Percentiles rank a stretch among this genome's conserved stretches.
phyloP scores from a whole-genome alignment of 176 grass and related monocot species.

The Avena insularis region DNA sequence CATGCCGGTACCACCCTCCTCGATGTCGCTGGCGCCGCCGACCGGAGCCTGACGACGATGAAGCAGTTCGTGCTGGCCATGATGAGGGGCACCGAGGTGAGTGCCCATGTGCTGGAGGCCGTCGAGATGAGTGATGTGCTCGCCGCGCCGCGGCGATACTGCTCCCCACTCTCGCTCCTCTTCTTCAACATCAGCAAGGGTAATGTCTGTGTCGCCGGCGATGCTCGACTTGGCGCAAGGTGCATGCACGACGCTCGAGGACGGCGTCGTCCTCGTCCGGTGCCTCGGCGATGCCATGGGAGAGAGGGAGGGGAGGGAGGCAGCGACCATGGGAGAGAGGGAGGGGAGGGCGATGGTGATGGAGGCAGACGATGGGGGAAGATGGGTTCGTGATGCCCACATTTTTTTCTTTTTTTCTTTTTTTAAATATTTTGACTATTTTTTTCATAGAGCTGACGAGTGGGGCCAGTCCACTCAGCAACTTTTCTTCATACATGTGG shows the following conservation, averaged over 20 bases:
- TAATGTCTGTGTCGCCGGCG: slow-evolving; percentile 72
- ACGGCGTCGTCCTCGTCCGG: slow-evolving; percentile 60
- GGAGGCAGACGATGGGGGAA: too few species aligned
- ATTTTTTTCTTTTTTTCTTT: too few species aligned
- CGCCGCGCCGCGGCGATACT: not conserved
- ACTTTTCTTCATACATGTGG: too few species aligned
- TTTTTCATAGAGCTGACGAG: too few species aligned
- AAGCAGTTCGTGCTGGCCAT: slow-evolving; percentile 7
- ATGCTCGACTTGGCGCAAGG: slow-evolving; percentile 78
- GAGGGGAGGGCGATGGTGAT: too few species aligned
- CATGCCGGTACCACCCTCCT: not conserved
- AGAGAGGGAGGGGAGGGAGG: too few species aligned
- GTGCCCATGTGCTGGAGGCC: not conserved
- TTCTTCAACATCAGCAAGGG: slow-evolving; percentile 48
- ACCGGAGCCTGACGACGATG: not conserved
- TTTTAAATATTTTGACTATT: too few species aligned
- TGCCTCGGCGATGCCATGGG: slow-evolving; percentile 38
- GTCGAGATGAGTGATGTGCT: slow-evolving; percentile 25
- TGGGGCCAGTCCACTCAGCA: too few species aligned
- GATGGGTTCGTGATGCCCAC: too few species aligned
- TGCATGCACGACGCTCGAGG: slow-evolving; percentile 69
- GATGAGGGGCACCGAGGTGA: not conserved
- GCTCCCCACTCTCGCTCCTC: not conserved
- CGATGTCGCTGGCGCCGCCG: not conserved
- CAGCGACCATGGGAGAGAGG: too few species aligned